Evolutionary conservation across 345 rosid species (phyloP), one percentile per base, ranked within the genome.

Genomic region (Lepidium africanum): DNA sequence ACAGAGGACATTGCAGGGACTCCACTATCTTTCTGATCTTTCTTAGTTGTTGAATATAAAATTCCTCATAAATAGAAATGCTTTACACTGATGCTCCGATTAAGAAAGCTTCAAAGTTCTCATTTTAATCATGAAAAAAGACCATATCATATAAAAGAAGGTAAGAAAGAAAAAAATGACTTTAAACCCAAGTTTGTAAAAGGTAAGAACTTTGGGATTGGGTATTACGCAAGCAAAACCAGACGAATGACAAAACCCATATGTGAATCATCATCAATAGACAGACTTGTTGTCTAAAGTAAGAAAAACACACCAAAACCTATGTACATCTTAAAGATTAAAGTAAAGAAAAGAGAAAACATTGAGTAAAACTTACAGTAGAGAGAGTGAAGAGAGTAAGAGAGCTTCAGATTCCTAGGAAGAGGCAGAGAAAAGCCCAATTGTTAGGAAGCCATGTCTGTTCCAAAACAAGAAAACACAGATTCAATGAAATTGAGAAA

Each of bases 401-500:
- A 42, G 70, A 13, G 52, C 30, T 65, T 67, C 65, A 71, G 62
- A 75, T 63, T 74, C 69, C 83, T 69, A 72, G 35, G 66, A 51
- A 78, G 81, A 70, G 70, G 59, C 76, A 53, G 71, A 74, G 84
- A 81, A 69, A 69, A 47, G 76, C 91, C 90, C 85, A 80, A 71
- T 60, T 46, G 73, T 64, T 79, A 67, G 94, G 88, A 86, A 87
- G 84, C 88, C 87, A 81, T 87, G 85, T 87, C 82, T 79, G 91
- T 75, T 77, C 64, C 84, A 78, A 51, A 45, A 72, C 69, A 70
- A 81, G 84, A 84, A 87, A 80, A 79, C 73, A 65, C n/a, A n/a
- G n/a, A n/a, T n/a, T n/a, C 55, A 62, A 45, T 15, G 42, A 47
- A 47, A 63, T 30, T 8, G 30, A 33, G 1, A 5, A 47, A 32